Base-by-base conservation (phyloP, 2,329 filamentous ascomycete species). In the Orbilia javanica region DNA sequence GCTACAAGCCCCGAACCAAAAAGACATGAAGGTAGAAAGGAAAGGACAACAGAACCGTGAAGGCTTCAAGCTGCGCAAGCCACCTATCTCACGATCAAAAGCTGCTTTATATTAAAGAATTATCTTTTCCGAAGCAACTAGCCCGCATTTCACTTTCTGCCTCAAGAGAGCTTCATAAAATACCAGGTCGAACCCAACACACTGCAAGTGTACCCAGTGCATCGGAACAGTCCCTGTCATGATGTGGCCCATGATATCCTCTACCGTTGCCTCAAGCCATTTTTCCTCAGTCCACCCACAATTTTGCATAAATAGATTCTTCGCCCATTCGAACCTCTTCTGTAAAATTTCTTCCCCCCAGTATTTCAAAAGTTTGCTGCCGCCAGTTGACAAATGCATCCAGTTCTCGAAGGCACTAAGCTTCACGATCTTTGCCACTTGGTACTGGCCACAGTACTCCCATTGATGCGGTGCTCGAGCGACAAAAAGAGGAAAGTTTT, bases 391-490 rank as follows among this genome's bases (percentile, higher is more conserved):
- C 11, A 77, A 31, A 25, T 77, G 73, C 66, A 77, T 65, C 60
- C 62, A 66, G 18, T 63, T 52, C 22, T 77, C 66, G 27, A 71
- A 66, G 0, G 29, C 31, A 34, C 39, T 71, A 8, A 77, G 53
- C 25, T 22, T 46, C 2, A 46, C 73, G 15, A 71, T 62, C 25
- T 77, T 62, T 10, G 66, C 73, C 7, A 71, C 25, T 1, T 44
- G 25, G 34, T 78, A 78, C 27, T 78, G 74, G 8, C 74, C 74
- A 29, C 74, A 78, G 34, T 78, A 78, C 27, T 78, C 74, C 74
- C 74, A 78, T 20, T 50, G 42, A 42, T 46, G 62, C 10, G 27
- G 60, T 8, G 53, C 67, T 34, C 74, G 67, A 5, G 63, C 67
- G 25, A 72, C 67, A 25, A 78, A 78, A 0, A 78, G 52, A 0